A percentile compares a stretch with the other conserved stretches of the same genome.
These are phyloP conservation scores for Tetradesmus obliquus DNA, from an alignment of 139 green algal genomes.

Conservation along the genomic window DNA sequence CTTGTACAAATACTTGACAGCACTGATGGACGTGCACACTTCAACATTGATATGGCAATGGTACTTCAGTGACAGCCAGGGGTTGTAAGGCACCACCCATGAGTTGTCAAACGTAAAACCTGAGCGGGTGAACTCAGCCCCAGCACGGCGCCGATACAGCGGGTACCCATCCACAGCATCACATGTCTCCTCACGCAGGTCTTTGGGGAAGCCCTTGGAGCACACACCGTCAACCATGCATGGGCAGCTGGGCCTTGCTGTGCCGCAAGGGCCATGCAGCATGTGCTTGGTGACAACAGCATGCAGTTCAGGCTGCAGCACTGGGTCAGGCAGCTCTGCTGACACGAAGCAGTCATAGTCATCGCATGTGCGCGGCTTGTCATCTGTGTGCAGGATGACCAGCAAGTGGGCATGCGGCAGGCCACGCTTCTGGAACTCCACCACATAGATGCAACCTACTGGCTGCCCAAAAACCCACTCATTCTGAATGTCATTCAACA, in stretches of 20 bases:
- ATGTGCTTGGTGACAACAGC: too few relatives aligned
- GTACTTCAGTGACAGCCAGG: slow-evolving; percentile 41
- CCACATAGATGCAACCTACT: neutral
- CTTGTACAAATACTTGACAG: slow-evolving; percentile 57
- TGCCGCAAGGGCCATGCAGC: too few relatives aligned
- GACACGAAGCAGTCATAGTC: slow-evolving; percentile 29
- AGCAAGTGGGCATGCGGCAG: slow-evolving; percentile 47
- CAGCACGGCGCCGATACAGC: neutral
- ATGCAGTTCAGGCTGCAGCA: too few relatives aligned
- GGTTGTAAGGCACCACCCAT: too few relatives aligned
- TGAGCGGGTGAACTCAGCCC: neutral
- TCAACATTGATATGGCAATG: slow-evolving; percentile 57
- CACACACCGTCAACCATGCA: too few relatives aligned
- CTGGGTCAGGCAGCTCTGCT: slow-evolving; percentile 34
- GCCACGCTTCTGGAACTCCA: slow-evolving; percentile 38
- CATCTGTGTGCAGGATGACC: slow-evolving; percentile 30
- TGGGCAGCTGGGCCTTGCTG: too few relatives aligned
- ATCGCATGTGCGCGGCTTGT: slow-evolving; percentile 33
- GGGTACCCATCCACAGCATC: neutral
- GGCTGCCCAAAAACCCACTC: neutral
- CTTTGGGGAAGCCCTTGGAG: slow-evolving; percentile 36
- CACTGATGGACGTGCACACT: slow-evolving; percentile 16
- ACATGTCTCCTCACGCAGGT: slow-evolving; percentile 16
- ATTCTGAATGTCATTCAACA: neutral
- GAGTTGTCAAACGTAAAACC: slow-evolving; percentile 1